A percentile compares a stretch with the other conserved stretches of the same genome.
These are phyloP conservation scores for Paraglomus occultum DNA, from an alignment of 192 early-diverging fungal genomes.

Conservation along the genomic window DNA sequence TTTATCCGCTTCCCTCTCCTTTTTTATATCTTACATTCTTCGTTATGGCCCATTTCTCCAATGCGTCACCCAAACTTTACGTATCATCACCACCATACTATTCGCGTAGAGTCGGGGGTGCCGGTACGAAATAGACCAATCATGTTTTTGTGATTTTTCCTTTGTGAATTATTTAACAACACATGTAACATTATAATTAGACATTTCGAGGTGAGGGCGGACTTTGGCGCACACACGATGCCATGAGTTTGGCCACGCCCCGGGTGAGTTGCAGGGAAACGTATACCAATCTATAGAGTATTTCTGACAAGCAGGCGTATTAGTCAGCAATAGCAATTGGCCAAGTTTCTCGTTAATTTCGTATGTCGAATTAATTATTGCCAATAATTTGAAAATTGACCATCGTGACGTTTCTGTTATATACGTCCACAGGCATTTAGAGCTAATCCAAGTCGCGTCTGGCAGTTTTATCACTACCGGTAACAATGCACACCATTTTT, in stretches of 20 bases:
- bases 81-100: no score
- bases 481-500: background rate
- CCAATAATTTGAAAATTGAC: no score
- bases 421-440: slow-evolving; percentile 19
- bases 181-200: background rate
- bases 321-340: no score
- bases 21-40: no score
- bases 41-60: no score
- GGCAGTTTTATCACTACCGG: slow-evolving; percentile 35
- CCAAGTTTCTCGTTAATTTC: no score
- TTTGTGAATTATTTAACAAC: background rate
- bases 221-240: slow-evolving; percentile 6
- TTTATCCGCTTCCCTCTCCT: no score
- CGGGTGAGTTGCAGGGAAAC: background rate
- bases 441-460: slow-evolving; percentile 24
- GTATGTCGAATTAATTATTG: no score
- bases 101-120: slow-evolving; percentile 10
- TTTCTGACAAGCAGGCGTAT: no score
- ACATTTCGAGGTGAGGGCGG: slow-evolving; percentile 28
- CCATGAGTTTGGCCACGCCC: slow-evolving; percentile 11
- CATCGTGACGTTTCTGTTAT: background rate
- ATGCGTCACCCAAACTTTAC: no score
- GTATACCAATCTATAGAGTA: no score
- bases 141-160: background rate
- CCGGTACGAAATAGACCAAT: slow-evolving; percentile 11